Base-by-base conservation (phyloP, 2,329 filamentous ascomycete genomes). In the Coniella vitis region DNA sequence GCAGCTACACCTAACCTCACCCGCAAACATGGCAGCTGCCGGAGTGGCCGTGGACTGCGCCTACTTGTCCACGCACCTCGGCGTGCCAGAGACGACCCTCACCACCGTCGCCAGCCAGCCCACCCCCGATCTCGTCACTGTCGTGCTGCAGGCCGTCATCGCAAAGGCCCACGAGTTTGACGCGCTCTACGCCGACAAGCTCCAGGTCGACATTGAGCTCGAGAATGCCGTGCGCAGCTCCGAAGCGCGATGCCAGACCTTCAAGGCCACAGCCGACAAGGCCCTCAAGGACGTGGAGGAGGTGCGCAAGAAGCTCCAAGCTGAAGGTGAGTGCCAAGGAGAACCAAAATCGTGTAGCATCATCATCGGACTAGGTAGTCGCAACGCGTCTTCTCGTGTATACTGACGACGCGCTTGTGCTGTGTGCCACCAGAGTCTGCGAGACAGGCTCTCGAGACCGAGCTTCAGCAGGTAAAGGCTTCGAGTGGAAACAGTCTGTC, bases 171-270 rank as follows among this genome's bases (percentile, higher is more conserved):
- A 84, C 59, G 89, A 95, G 60, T 84, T 81, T 59, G 89, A 95
- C 63, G 78, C 83, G 35, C 70, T 95, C 36, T 88, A 85, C 59
- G 84, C 91, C 9, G 87, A 95, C 56, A 97, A 96, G 69, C 76
- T 96, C 38, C 84, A 88, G 57, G 73, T 87, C 39, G 89, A 95
- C 60, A 93, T 98, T 38, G 90, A 97, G 71, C 78, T 97, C 7
- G 93, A 98, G 65, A 93, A 89, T 66, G 86, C 85, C 16, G 84
- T 95, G 41, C 84, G 90, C 58, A 86, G 80, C 56, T 84, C 86
- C 52, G 91, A 97, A 63, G 82, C 85, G 20, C 87, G 90, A 66
- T 83, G 84, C 56, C 88, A 91, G 62, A 80, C 83, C 8, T 81
- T 93, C 63, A 95, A 93, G 68, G 75, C 79, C 5, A 87, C 86